phyloP scores from a whole-genome alignment of 139 green algal genomes.

The Nannochloris sp. region DNA sequence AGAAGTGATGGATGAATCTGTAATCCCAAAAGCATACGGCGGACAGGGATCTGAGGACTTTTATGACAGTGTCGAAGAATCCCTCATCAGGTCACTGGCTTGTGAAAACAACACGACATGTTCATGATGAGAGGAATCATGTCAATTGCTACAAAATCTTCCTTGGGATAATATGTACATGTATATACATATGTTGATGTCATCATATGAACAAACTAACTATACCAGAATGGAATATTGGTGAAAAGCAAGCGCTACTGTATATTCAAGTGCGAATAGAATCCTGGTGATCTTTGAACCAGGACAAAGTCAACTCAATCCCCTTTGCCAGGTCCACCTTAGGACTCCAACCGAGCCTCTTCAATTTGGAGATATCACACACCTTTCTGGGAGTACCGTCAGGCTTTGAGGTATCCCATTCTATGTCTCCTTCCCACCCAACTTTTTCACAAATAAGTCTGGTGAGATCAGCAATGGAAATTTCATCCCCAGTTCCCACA shows the following conservation, averaged over 20 bases:
- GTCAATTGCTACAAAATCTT: no score
- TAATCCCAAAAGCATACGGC: neutral
- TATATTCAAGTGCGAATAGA: no score
- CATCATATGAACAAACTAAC: no score
- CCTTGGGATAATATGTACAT: no score
- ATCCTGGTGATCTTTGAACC: no score
- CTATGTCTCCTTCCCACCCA: slow-evolving; percentile 5
- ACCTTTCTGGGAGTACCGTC: slow-evolving; percentile 18
- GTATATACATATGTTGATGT: no score
- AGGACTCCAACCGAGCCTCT: slow-evolving; percentile 3
- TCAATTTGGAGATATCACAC: slow-evolving; percentile 7
- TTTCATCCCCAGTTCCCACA: slow-evolving; percentile 10
- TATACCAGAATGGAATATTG: no score
- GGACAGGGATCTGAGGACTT: neutral
- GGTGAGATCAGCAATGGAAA: slow-evolving; percentile 12
- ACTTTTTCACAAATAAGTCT: neutral
- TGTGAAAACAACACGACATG: no score
- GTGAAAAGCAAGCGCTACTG: no score
- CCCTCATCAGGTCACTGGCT: neutral
- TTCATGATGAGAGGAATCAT: no score
- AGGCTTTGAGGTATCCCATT: slow-evolving; percentile 11
- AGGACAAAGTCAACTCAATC: neutral
- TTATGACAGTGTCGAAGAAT: slow-evolving; percentile 6
- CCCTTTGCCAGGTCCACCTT: slow-evolving; percentile 12
- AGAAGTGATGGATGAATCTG: slow-evolving; percentile 6